A percentile compares a stretch with the other conserved stretches of the same genome.
Conservation (phyloP, 768 basidiomycete species). For the Mycena venus region DNA sequence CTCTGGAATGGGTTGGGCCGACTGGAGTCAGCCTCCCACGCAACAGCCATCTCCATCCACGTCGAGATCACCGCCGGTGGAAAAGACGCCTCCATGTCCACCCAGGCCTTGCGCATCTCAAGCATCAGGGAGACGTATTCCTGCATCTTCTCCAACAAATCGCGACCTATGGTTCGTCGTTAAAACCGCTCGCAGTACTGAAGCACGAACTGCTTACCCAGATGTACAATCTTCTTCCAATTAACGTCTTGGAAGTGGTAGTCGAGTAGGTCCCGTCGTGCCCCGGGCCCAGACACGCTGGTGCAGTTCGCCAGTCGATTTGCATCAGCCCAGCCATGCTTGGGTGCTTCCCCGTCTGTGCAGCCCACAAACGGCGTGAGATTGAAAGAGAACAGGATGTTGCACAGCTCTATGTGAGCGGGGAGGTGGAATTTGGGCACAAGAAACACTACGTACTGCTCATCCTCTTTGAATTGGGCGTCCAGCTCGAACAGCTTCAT, state of each 20-base stretch:
- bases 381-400: slow-evolving; percentile 46
- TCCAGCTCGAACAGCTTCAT: no score
- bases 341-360: slow-evolving; percentile 47
- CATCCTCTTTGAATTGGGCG: no score
- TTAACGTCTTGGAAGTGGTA: slow-evolving; percentile 9
- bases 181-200: no score
- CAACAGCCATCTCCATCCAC: not conserved
- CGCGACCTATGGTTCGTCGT: not conserved
- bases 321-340: slow-evolving; percentile 47
- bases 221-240: not conserved
- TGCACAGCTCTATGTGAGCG: slow-evolving; percentile 41
- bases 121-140: not conserved
- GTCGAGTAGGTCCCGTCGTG: not conserved
- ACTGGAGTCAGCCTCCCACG: not conserved
- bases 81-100: not conserved
- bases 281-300: slow-evolving; percentile 49
- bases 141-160: not conserved
- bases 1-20: not conserved
- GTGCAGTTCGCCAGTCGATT: slow-evolving; percentile 50
- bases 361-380: slow-evolving; percentile 35
- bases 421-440: slow-evolving; percentile 50
- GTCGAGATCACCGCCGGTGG: slow-evolving; percentile 40
- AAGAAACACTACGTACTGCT: not conserved
- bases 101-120: not conserved
- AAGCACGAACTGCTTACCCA: no score